Percentiles rank a stretch among this genome's conserved stretches.
These are phyloP conservation scores for Miscanthus lutarioriparius DNA, from an alignment of 176 grass and related monocot genomes.

Conservation along the genomic window DNA sequence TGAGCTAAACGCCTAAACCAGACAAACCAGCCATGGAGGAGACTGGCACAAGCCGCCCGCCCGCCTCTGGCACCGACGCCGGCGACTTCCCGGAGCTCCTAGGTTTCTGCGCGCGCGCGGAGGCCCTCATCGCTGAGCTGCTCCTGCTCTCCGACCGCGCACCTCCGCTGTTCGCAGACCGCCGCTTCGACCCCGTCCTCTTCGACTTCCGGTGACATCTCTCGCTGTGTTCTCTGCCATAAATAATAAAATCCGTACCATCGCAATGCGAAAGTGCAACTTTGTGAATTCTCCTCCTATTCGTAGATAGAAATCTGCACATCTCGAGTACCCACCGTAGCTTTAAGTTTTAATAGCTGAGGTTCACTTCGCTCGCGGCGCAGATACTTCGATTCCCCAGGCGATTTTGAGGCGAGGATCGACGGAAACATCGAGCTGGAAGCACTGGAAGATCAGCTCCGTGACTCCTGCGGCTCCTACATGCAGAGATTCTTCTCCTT, in stretches of 20 bases:
- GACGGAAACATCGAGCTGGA: constrained; percentile 53
- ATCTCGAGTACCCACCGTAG: not conserved
- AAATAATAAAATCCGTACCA: not conserved
- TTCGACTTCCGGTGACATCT: constrained; percentile 65
- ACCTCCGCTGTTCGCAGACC: constrained; percentile 56
- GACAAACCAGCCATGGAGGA: constrained; percentile 27
- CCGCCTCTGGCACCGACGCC: constrained; percentile 9
- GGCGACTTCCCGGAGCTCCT: constrained; percentile 60
- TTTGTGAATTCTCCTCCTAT: not conserved
- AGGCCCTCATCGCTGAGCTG: constrained; percentile 65
- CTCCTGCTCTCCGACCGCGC: constrained; percentile 58
- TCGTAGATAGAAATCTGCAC: not conserved
- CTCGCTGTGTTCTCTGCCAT: not conserved
- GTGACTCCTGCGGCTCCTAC: constrained; percentile 62
- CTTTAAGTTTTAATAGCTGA: no score
- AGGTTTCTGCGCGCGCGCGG: constrained; percentile 60
- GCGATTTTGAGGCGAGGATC: constrained; percentile 62
- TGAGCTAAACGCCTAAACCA: not conserved
- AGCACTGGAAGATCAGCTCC: constrained; percentile 67
- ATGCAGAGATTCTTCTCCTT: constrained; percentile 67
- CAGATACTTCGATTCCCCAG: constrained; percentile 70
- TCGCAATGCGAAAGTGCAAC: not conserved
- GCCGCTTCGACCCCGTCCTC: constrained; percentile 59
- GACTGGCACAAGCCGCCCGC: not conserved
- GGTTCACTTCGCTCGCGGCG: constrained; percentile 14